These are phyloP conservation scores for Jasminum sambac DNA, from an alignment of 257 asterid species.

Conservation along the genomic window DNA sequence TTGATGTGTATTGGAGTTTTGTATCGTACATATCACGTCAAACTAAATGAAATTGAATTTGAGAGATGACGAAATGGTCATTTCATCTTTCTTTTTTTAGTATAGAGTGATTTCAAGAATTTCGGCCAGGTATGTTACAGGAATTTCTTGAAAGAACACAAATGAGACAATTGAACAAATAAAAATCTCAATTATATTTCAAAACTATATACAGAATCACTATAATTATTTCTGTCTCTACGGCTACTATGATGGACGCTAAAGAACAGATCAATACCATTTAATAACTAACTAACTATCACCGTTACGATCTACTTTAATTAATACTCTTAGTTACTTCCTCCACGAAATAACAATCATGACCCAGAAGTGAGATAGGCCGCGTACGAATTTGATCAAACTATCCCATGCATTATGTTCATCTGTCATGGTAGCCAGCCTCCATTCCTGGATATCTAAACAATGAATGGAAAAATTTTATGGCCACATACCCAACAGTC, in stretches of 20 bases:
- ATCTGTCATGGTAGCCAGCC: background rate
- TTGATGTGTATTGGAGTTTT: no score
- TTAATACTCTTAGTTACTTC: background rate
- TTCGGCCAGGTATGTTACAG: background rate
- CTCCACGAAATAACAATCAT: background rate
- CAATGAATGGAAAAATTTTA: no score
- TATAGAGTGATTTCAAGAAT: no score
- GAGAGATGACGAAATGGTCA: no score
- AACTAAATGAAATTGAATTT: no score
- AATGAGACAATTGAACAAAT: background rate
- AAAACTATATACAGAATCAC: constrained; percentile 2
- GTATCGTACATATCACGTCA: no score
- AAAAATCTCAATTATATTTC: constrained; percentile 4
- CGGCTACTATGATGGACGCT: background rate
- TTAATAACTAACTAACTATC: background rate
- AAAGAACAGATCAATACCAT: background rate
- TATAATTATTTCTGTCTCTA: background rate
- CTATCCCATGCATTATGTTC: background rate
- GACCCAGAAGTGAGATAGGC: background rate
- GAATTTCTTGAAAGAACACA: no score
- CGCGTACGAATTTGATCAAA: background rate
- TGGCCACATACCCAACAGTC: no score
- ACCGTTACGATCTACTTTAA: background rate
- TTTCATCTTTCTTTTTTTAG: no score
- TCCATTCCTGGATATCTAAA: background rate